These are phyloP conservation scores for Rhodocollybia butyracea DNA, from an alignment of 768 basidiomycete genomes.

Conservation along the genomic window DNA sequence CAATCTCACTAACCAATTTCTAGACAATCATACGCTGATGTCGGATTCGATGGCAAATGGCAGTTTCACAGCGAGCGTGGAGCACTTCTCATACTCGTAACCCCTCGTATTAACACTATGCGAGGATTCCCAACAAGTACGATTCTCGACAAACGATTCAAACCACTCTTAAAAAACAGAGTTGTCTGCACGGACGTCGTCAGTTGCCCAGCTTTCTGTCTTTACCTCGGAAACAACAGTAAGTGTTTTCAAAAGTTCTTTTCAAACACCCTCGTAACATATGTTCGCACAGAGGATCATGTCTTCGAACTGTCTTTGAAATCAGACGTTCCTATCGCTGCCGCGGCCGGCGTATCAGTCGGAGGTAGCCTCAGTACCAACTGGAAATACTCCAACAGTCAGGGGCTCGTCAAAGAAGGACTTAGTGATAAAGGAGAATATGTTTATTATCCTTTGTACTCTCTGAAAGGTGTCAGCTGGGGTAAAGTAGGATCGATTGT, in stretches of 20 bases:
- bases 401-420: constrained; percentile 1
- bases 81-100: not conserved
- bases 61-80: not conserved
- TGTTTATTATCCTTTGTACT: not conserved
- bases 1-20: not conserved
- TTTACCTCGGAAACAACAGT: constrained; percentile 1
- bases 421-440: not conserved
- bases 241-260: not conserved
- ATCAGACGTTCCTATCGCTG: not conserved
- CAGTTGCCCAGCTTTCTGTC: constrained; percentile 1
- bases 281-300: not conserved
- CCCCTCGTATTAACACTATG: not conserved
- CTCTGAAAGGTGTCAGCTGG: not conserved
- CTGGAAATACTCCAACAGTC: not conserved
- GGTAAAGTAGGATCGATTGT: not conserved
- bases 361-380: not conserved
- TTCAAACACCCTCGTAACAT: not conserved
- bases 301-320: not conserved
- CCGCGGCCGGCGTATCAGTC: not conserved
- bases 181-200: constrained; percentile 3
- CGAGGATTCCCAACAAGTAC: not conserved
- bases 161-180: not conserved
- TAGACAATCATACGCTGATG: not conserved
- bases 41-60: not conserved
- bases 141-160: not conserved